Percentiles rank a stretch among this genome's conserved stretches.
phyloP scores from a whole-genome alignment of 441 rosid species.

The Erysimum pusillum region DNA sequence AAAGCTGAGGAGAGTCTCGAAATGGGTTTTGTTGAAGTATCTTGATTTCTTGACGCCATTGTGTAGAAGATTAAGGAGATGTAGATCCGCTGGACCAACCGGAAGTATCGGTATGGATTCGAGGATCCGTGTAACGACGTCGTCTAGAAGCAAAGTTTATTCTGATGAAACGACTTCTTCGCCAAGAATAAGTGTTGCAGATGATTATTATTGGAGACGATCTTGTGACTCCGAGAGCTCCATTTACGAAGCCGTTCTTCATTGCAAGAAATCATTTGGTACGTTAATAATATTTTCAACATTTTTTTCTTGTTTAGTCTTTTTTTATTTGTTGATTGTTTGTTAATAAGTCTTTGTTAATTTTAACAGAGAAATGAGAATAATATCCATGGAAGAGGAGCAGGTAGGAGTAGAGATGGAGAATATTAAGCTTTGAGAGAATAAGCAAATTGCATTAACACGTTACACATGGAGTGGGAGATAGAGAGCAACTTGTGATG shows the following conservation, averaged over 20 bases:
- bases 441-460: conserved; percentile 45
- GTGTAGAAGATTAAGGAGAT: conserved; percentile 61
- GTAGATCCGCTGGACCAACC: conserved; percentile 43
- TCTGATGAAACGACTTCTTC: conserved; percentile 64
- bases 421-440: conserved; percentile 45
- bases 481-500: conserved; percentile 48
- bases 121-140: conserved; percentile 48
- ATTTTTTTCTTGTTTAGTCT: neutral
- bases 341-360: conserved; percentile 13
- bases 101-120: conserved; percentile 47
- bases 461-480: conserved; percentile 46
- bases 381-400: conserved; percentile 39
- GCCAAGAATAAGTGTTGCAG: conserved; percentile 74
- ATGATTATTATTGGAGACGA: conserved; percentile 66
- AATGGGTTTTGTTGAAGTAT: conserved; percentile 68
- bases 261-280: conserved; percentile 95
- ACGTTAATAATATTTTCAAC: conserved; percentile 13
- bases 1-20: conserved; percentile 65
- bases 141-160: conserved; percentile 55
- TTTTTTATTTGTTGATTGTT: neutral
- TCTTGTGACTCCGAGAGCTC: conserved; percentile 97
- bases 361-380: conserved; percentile 61
- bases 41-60: conserved; percentile 78
- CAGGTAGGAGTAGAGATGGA: conserved; percentile 45
- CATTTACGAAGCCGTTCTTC: conserved; percentile 95